phyloP scores from a whole-genome alignment of 2,329 filamentous ascomycete genomes.

The Stagonosporopsis tanaceti region DNA sequence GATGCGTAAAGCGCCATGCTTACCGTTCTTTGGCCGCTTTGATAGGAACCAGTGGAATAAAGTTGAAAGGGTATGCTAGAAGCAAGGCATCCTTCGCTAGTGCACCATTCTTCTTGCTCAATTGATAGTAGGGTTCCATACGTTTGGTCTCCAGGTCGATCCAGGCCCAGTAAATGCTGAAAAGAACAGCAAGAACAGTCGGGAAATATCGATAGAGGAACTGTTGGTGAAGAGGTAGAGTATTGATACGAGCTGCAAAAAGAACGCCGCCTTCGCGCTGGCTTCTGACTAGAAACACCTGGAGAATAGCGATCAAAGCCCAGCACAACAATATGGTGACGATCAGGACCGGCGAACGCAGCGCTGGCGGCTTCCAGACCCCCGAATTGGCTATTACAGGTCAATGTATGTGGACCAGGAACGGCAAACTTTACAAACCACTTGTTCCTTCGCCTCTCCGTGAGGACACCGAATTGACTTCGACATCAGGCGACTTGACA shows the following conservation, averaged over 20 bases:
- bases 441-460: background rate
- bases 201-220: constrained; percentile 62
- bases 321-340: constrained; percentile 22
- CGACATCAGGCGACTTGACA: background rate
- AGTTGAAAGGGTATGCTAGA: constrained; percentile 63
- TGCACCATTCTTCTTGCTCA: constrained; percentile 59
- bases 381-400: background rate
- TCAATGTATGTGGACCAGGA: background rate
- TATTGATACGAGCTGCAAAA: constrained; percentile 46
- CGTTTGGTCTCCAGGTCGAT: constrained; percentile 67
- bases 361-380: constrained; percentile 32
- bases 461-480: background rate
- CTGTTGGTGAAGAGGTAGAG: constrained; percentile 51
- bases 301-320: constrained; percentile 54
- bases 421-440: background rate
- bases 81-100: constrained; percentile 57
- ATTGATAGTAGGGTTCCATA: constrained; percentile 67
- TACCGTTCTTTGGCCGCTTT: constrained; percentile 47
- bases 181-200: constrained; percentile 62
- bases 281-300: constrained; percentile 55
- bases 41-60: constrained; percentile 55
- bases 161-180: constrained; percentile 67
- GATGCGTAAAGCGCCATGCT: background rate
- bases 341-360: constrained; percentile 25
- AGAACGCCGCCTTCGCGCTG: constrained; percentile 53